These are phyloP conservation scores for Gracilaria caudata DNA, from an alignment of 23 red algal genomes.

Conservation along the genomic window DNA sequence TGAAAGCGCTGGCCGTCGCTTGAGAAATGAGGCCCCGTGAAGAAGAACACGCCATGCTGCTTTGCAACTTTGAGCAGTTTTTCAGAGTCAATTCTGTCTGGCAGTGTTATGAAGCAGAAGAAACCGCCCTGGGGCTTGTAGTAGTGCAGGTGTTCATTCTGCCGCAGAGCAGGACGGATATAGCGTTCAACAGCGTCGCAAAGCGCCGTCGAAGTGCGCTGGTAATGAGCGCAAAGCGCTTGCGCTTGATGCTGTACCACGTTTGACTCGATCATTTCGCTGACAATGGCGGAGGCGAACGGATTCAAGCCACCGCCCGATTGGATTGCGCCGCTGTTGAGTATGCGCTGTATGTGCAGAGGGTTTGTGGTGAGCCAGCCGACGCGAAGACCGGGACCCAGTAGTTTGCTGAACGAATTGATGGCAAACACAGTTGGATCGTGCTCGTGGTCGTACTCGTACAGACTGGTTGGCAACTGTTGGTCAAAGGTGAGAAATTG, in stretches of 20 bases:
- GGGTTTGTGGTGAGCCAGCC: slow-evolving; percentile 78
- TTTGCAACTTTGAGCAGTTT: slow-evolving; percentile 46
- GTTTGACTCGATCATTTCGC: slow-evolving; percentile 64
- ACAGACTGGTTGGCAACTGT: slow-evolving; percentile 50
- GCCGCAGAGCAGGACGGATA: slow-evolving; percentile 36
- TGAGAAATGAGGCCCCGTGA: slow-evolving; percentile 68
- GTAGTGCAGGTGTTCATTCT: slow-evolving; percentile 28
- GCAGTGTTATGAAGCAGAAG: slow-evolving; percentile 74
- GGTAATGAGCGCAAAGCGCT: slow-evolving; percentile 52
- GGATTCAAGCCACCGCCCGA: slow-evolving; percentile 87
- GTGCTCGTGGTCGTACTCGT: slow-evolving; percentile 63
- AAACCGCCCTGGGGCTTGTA: slow-evolving; percentile 73
- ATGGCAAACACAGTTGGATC: slow-evolving; percentile 73
- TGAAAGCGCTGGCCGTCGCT: not conserved
- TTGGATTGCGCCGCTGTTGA: slow-evolving; percentile 56
- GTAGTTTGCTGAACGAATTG: slow-evolving; percentile 84
- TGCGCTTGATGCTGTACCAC: slow-evolving; percentile 46
- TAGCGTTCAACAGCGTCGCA: slow-evolving; percentile 68
- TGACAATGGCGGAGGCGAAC: slow-evolving; percentile 74
- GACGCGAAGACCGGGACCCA: slow-evolving; percentile 85
- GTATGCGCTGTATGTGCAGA: slow-evolving; percentile 53
- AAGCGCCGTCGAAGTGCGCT: slow-evolving; percentile 5
- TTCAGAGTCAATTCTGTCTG: slow-evolving; percentile 63
- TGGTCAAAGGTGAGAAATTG: slow-evolving; percentile 62
- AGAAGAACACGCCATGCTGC: slow-evolving; percentile 71